Percentiles rank a stretch among this genome's conserved stretches.
Conservation (phyloP, 805 yeast genomes). For the Vanderwaltozyma yarrowii region DNA sequence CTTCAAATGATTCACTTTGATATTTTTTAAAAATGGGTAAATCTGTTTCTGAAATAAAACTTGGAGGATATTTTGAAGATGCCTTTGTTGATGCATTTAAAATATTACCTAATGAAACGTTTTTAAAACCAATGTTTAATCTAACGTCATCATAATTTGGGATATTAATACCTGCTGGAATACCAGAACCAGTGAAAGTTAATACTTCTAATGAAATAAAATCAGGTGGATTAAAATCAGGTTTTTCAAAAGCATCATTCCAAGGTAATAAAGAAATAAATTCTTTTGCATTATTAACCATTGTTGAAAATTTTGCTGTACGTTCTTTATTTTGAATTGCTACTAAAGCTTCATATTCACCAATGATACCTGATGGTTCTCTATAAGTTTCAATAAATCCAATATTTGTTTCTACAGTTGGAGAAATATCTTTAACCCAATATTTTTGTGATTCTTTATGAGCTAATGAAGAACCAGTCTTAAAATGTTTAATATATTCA, state of each 20-base stretch:
- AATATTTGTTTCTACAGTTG: constrained; percentile 67
- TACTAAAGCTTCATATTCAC: constrained; percentile 89
- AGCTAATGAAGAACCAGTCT: constrained; percentile 74
- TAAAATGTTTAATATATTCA: constrained; percentile 57
- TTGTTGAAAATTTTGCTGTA: constrained; percentile 63
- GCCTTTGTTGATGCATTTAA: constrained; percentile 57
- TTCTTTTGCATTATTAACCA: constrained; percentile 56
- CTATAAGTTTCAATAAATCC: constrained; percentile 91
- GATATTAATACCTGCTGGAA: constrained; percentile 88
- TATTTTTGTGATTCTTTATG: constrained; percentile 75
- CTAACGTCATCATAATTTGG: constrained; percentile 90
- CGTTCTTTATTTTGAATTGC: constrained; percentile 85
- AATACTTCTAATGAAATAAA: constrained; percentile 84
- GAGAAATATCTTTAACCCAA: constrained; percentile 85
- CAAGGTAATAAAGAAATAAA: constrained; percentile 69
- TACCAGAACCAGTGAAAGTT: constrained; percentile 82
- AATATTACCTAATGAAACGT: constrained; percentile 82
- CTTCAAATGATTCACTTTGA: constrained; percentile 78
- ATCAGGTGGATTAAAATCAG: constrained; percentile 83
- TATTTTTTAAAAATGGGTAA: constrained; percentile 55
- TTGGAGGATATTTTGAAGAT: constrained; percentile 44
- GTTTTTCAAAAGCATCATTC: constrained; percentile 68
- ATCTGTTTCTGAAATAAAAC: constrained; percentile 48
- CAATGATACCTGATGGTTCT: constrained; percentile 85
- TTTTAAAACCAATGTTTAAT: constrained; percentile 74